phyloP scores from a whole-genome alignment of 2,329 filamentous ascomycete genomes.

The Botrytis medusae region DNA sequence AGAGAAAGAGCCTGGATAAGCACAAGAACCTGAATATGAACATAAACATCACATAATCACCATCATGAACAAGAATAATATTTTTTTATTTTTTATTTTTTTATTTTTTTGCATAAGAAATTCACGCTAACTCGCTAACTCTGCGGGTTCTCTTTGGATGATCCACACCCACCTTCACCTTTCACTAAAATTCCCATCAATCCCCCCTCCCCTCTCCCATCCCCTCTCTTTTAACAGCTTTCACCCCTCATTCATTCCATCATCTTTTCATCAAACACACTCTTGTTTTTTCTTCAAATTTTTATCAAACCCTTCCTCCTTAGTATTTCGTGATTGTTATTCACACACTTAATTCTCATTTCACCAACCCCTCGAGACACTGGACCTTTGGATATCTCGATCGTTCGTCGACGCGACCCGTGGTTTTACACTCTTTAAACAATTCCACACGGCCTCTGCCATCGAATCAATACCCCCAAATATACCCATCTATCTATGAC shows the following conservation, averaged over 20 bases:
- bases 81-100: not conserved
- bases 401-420: constrained; percentile 19
- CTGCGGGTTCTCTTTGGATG: constrained; percentile 2
- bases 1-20: no score
- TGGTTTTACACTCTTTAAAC: constrained; percentile 33
- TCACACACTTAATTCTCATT: constrained; percentile 6
- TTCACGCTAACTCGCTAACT: constrained; percentile 5
- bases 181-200: constrained; percentile 23
- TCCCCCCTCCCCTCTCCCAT: constrained; percentile 32
- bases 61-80: not conserved
- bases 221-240: constrained; percentile 29
- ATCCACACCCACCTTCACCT: constrained; percentile 5
- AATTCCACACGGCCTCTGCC: constrained; percentile 38
- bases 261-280: constrained; percentile 32
- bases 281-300: constrained; percentile 24
- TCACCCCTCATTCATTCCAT: constrained; percentile 32
- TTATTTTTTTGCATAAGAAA: not conserved
- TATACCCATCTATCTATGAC: constrained; percentile 52
- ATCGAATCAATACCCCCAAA: constrained; percentile 42
- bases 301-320: not conserved
- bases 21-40: not conserved
- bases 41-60: not conserved
- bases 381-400: not conserved
- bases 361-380: not conserved
- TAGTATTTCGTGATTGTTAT: constrained; percentile 2